Percentiles rank a stretch among this genome's conserved stretches.
Evolutionary conservation across 2,329 filamentous ascomycete genomes (phyloP).

Genomic region (Diaporthe longicolla): DNA sequence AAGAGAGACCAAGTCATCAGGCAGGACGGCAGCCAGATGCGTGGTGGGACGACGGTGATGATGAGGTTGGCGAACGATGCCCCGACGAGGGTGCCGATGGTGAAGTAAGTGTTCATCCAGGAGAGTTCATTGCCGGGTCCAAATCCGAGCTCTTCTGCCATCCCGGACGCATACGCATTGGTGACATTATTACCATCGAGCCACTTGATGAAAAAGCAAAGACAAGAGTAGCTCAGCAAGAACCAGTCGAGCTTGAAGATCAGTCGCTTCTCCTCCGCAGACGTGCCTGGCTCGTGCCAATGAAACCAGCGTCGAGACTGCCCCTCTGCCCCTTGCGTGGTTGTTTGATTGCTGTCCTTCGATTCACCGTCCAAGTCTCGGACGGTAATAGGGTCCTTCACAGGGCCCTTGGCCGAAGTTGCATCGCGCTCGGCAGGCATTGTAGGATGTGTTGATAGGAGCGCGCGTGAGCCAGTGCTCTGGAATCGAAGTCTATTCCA

Average conservation of each 20-base stretch:
- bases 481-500: background rate
- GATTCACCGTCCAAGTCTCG: background rate
- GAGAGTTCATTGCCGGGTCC: constrained; percentile 57
- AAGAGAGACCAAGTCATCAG: constrained; percentile 56
- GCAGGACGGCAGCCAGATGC: constrained; percentile 58
- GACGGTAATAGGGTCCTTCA: background rate
- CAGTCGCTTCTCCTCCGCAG: constrained; percentile 59
- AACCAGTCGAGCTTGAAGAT: constrained; percentile 66
- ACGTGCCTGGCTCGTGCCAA: constrained; percentile 59
- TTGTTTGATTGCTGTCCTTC: background rate
- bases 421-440: background rate
- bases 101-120: constrained; percentile 63
- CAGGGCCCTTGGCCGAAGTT: background rate
- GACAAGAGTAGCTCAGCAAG: constrained; percentile 56
- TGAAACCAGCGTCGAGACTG: constrained; percentile 51
- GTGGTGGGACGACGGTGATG: constrained; percentile 59
- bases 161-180: constrained; percentile 64
- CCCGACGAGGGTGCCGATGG: constrained; percentile 62
- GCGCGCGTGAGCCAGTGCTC: background rate
- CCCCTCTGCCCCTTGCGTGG: background rate
- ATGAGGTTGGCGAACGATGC: constrained; percentile 60
- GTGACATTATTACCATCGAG: constrained; percentile 62
- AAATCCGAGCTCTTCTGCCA: constrained; percentile 62
- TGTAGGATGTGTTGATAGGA: background rate
- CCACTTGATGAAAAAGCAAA: constrained; percentile 63